A percentile compares a stretch with the other conserved stretches of the same genome.
Evolutionary conservation across 148 eudicot species (phyloP).

Genomic region (Polygonum aviculare): DNA sequence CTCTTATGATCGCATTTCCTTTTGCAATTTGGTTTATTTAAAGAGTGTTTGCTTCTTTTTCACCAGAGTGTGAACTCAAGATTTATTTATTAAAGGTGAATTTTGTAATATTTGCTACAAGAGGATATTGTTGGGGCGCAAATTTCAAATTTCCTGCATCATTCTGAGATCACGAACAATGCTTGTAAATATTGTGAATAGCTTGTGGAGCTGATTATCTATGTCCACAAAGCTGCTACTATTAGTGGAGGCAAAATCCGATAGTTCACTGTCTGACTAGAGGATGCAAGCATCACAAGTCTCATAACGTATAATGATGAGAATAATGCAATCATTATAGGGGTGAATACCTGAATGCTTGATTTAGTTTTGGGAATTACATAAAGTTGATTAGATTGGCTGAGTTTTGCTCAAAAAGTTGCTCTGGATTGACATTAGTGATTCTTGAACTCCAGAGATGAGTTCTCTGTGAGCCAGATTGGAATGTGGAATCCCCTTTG

Average conservation of each 20-base stretch:
- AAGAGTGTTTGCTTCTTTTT: neutral
- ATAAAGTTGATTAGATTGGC: neutral
- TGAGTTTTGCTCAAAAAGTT: neutral
- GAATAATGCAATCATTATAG: neutral
- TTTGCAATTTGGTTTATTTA: neutral
- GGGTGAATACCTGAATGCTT: neutral
- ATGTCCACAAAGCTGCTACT: neutral
- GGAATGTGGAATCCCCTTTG: neutral
- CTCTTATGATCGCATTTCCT: neutral
- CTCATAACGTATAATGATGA: neutral
- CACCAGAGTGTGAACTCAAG: neutral
- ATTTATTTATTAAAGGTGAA: neutral
- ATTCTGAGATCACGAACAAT: neutral
- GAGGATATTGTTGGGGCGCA: neutral
- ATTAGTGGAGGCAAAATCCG: neutral
- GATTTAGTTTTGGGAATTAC: neutral
- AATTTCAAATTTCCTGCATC: neutral
- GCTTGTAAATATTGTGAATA: neutral
- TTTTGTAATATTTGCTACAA: neutral
- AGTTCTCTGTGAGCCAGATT: conserved; percentile 11
- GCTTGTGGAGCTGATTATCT: neutral
- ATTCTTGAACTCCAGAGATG: conserved; percentile 23
- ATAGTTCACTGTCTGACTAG: neutral
- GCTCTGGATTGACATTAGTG: conserved; percentile 28
- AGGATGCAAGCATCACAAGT: neutral